Base-by-base conservation (phyloP, 176 grass and related monocot genomes). In the Microstegium vimineum region DNA sequence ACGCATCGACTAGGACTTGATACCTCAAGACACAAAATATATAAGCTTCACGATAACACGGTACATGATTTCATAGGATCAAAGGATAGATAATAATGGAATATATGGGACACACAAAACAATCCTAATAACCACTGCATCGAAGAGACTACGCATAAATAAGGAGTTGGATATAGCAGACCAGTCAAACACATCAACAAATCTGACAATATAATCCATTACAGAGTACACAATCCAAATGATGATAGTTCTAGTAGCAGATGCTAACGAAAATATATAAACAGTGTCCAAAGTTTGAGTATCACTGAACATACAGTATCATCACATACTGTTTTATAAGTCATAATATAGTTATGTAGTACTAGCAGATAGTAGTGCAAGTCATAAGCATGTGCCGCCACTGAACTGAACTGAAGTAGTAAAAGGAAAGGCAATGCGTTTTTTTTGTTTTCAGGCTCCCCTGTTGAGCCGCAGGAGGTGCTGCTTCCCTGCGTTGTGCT, bases 401-500 rank as follows among this genome's bases (percentile, higher is more conserved):
- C 43, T 15, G 2, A 46, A 46, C n/a, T n/a, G n/a, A n/a, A n/a
- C n/a, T n/a, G n/a, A n/a, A n/a, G n/a, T n/a, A n/a, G 12, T 46
- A 15, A 46, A 46, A 14, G 3, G 1, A 3, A 46, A 46, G n/a
- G n/a, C 43, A 12, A 16, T 49, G 16, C 16, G 46, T 49, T 49
- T n/a, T n/a, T n/a, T n/a, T n/a, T n/a, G n/a, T n/a, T n/a, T n/a
- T 49, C 16, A 17, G 46, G 46, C 46, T 60, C 67, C n/a, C 47
- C 8, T 49, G 62, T 26, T 38, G 46, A 85, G 25, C n/a, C 52
- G 87, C 27, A 7, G 41, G 25, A 64, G 77, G 31, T 85, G 77
- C 4, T 65, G 78, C 87, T 71, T 89, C 20, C 87, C 83, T 42
- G 65, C 27, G 56, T 37, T 36, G 87, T 89, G 83, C 87, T 89